Conservation (phyloP, 495 filamentous ascomycete genomes). For the Penicillium psychrofluorescens region DNA sequence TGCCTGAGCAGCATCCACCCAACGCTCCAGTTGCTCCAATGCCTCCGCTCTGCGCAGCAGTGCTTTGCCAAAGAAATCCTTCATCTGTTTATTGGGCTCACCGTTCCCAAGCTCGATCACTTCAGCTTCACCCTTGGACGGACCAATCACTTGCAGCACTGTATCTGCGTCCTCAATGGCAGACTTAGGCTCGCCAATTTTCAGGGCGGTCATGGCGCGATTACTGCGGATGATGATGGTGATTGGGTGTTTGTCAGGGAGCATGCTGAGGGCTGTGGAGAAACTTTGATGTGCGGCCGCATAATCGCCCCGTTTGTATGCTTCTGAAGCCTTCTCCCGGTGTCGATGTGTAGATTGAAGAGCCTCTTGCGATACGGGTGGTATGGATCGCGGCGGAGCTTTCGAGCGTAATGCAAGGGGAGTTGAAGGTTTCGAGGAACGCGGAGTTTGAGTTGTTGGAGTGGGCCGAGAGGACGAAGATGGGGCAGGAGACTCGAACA, state of each 20-base stretch:
- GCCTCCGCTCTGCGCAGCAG: conserved; percentile 92
- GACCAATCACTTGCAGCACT: conserved; percentile 74
- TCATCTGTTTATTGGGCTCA: conserved; percentile 76
- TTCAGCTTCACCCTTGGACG: conserved; percentile 69
- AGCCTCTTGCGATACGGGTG: conserved; percentile 56
- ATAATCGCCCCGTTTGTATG: conserved; percentile 94
- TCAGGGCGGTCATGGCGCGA: conserved; percentile 80
- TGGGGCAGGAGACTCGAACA: conserved; percentile 45
- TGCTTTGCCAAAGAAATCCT: conserved; percentile 85
- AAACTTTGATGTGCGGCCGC: conserved; percentile 77
- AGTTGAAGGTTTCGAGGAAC: conserved; percentile 15
- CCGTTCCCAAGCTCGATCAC: conserved; percentile 58
- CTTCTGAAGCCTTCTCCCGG: conserved; percentile 69
- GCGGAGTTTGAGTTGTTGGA: conserved; percentile 22
- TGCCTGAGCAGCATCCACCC: conserved; percentile 69
- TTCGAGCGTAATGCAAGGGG: conserved; percentile 39
- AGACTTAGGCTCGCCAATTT: conserved; percentile 81
- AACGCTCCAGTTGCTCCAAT: conserved; percentile 90
- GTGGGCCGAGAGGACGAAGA: conserved; percentile 16
- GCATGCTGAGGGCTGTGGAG: conserved; percentile 59
- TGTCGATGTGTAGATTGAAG: conserved; percentile 67
- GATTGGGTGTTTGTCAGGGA: conserved; percentile 78
- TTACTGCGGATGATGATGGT: conserved; percentile 84
- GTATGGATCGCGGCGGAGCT: conserved; percentile 57
- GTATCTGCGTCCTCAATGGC: conserved; percentile 77